Evolutionary conservation across 2,329 filamentous ascomycete species (phyloP), one percentile per base, ranked within the genome.

Genomic region (Cercospora sp.): DNA sequence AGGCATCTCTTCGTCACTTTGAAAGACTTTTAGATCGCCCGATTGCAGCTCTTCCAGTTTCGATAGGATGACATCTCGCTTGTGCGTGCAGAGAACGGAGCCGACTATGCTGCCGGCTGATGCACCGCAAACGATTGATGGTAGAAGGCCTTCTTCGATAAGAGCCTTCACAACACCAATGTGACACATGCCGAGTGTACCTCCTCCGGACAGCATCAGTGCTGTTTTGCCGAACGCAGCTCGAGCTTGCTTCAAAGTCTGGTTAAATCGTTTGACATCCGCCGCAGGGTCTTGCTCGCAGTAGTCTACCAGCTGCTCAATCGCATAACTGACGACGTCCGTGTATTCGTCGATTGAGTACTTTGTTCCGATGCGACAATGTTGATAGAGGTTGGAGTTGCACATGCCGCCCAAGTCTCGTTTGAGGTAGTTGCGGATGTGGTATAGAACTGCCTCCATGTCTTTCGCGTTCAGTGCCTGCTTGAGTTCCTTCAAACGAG

Each of bases 21-120:
- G 72, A 12, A 73, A 73, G 10, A 73, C 72, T 30, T 65, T 69
- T 8, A 73, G 61, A 63, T 73, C 70, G 60, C 72, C 72, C 10
- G 53, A 60, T 55, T 67, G 68, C 18, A 73, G 59, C 16, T 73
- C 72, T 33, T 71, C 67, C 51, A 73, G 59, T 48, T 71, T 72
- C 18, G 64, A 61, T n/a, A 64, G 18, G 20, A 73, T 66, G 31
- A 62, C 65, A 10, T 67, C 67, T 5, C 64, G 63, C 53, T 72
- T 72, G 20, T 73, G 70, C 7, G 70, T 72, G 62, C 70, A 72
- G n/a, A 73, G 69, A 3, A 73, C 69, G 31, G 72, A 67, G 8
- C 70, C 72, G 9, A 73, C 72, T 10, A 73, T 73, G 63, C 72
- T 73, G 9, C 72, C 72, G 7, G 72, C 72, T 20, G 72, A 73